Base-by-base conservation (phyloP, 176 grass and related monocot genomes). In the Stipa capillata region DNA sequence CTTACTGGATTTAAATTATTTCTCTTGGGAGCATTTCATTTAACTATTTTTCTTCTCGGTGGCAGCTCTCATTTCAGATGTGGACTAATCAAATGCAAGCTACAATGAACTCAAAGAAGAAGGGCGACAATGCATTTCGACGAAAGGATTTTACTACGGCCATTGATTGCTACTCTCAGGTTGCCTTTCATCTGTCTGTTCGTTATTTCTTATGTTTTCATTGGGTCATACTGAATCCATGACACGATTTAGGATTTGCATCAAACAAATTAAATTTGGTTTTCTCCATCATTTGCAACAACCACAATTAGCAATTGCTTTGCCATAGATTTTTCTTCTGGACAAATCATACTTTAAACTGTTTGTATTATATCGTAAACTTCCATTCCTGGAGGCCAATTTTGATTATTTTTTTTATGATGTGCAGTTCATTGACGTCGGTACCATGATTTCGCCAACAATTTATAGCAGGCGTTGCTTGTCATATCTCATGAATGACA, bases 21-120 rank as follows among this genome's bases (percentile, higher is more conserved):
- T 74, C 5, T 76, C 36, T 31, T 29, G 29, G 25, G 33, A 59
- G 7, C 4, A 28, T 41, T 76, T 43, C 3, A 57, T 24, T 16
- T 76, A 43, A 43, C 24, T 76, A n/a, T 20, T 5, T 59, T 76
- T 60, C n/a, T 74, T 74, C 39, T 44, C 0, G 54, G 54, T 2
- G 78, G 64, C 87, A 93, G 91, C 80, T 93, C 24, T 93, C 91
- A 62, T 93, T 93, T 85, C 91, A 93, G 65, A 67, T 87, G 56
- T 93, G 91, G 91, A 93, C 91, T 27, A 90, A 76, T 64, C 91
- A 93, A 89, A 93, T 93, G 55, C 84, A 89, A 77, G 79, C 84
- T 71, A 93, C 87, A 0, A 63, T 93, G 51, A 79, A 93, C 37
- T 85, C 52, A 20, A 93, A 93, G 71, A 93, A 93, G 42, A 87